Conservation (phyloP, 2,329 filamentous ascomycete genomes). For the Leptographium wingfieldii region DNA sequence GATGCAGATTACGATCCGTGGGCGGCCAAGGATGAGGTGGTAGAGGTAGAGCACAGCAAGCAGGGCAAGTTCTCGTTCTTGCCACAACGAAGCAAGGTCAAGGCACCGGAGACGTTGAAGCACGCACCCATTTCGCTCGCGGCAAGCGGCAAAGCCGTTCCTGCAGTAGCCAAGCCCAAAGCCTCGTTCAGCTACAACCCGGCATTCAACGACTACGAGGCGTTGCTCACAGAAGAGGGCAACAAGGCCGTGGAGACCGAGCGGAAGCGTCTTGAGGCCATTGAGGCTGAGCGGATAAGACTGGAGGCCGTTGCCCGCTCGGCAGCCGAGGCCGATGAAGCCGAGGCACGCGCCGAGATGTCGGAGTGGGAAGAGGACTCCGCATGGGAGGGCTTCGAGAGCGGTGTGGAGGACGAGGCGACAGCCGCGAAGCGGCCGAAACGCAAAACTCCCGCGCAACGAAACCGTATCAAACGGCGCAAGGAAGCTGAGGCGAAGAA, state of each 20-base stretch:
- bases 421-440: constrained; percentile 62
- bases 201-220: constrained; percentile 71
- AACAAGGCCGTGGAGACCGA: constrained; percentile 70
- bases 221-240: constrained; percentile 60
- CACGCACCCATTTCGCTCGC: constrained; percentile 68
- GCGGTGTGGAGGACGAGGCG: constrained; percentile 56
- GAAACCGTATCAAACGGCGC: constrained; percentile 77
- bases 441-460: constrained; percentile 74
- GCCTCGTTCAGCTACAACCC: constrained; percentile 92
- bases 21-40: constrained; percentile 28
- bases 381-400: constrained; percentile 83
- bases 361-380: constrained; percentile 77
- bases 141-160: constrained; percentile 67
- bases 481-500: constrained; percentile 73
- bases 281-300: constrained; percentile 53
- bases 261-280: constrained; percentile 55
- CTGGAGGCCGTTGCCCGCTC: constrained; percentile 56
- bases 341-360: constrained; percentile 50
- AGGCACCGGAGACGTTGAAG: constrained; percentile 63
- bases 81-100: constrained; percentile 50
- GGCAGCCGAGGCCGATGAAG: constrained; percentile 62
- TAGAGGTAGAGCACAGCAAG: constrained; percentile 23
- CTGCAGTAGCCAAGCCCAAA: constrained; percentile 65
- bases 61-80: constrained; percentile 52
- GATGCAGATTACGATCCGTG: constrained; percentile 70